These are phyloP conservation scores for Coffea canephora DNA, from an alignment of 257 asterid species.

Conservation along the genomic window DNA sequence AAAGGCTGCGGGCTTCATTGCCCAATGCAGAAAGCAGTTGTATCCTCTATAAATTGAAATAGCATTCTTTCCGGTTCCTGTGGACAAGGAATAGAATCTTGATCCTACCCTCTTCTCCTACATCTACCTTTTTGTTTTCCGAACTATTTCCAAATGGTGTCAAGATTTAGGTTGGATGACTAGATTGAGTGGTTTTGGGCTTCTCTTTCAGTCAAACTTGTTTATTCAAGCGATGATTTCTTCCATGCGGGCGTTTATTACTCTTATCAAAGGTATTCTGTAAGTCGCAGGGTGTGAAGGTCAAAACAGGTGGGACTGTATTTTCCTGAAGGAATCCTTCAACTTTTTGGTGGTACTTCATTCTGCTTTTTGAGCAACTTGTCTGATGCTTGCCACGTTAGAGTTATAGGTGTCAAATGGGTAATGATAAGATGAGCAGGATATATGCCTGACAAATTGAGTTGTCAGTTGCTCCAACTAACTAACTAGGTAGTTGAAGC, in stretches of 20 bases:
- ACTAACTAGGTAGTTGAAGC: not conserved
- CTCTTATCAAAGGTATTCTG: not conserved
- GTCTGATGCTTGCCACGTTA: conserved; percentile 12
- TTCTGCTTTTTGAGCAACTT: not conserved
- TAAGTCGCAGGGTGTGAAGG: not conserved
- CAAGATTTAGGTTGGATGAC: not conserved
- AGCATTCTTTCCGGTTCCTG: not conserved
- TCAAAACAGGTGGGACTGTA: not conserved
- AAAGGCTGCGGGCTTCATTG: not conserved
- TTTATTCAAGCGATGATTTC: not conserved
- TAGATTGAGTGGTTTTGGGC: not conserved
- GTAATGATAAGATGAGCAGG: not conserved
- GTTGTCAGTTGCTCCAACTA: conserved; percentile 14
- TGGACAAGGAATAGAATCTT: not conserved
- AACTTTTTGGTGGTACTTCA: not conserved
- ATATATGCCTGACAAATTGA: conserved; percentile 1
- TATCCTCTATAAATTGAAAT: conserved; percentile 1
- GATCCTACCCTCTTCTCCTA: not conserved
- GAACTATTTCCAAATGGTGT: not conserved
- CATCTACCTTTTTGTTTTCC: not conserved
- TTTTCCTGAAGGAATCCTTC: conserved; percentile 2
- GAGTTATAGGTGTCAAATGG: no score
- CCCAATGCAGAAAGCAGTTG: not conserved
- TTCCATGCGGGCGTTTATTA: conserved; percentile 6
- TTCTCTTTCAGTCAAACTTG: not conserved